phyloP scores from a whole-genome alignment of 176 grass and related monocot genomes.

The Phragmites australis region DNA sequence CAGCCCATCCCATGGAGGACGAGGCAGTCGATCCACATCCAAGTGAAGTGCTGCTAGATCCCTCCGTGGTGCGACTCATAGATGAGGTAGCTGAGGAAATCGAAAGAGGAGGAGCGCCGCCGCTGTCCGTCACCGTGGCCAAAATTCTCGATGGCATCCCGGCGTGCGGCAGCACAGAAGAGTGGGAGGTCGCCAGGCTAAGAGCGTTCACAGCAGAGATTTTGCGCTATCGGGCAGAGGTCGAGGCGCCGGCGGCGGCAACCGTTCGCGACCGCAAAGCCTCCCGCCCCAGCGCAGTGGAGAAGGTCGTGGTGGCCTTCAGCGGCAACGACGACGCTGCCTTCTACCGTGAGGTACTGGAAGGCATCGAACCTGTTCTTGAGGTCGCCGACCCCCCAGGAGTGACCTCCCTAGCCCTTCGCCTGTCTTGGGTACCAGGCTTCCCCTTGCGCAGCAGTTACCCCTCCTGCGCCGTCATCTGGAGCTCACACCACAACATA shows the following conservation, averaged over 20 bases:
- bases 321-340: background rate
- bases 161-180: too few species aligned
- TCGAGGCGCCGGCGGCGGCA: background rate
- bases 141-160: too few species aligned
- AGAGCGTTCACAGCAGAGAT: background rate
- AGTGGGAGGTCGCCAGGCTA: background rate
- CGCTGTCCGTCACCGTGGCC: too few species aligned
- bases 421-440: background rate
- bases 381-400: background rate
- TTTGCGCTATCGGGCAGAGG: background rate
- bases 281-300: background rate
- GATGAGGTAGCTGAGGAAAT: too few species aligned
- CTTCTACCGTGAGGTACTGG: background rate
- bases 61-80: too few species aligned
- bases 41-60: too few species aligned
- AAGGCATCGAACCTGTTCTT: background rate
- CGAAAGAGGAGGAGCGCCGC: too few species aligned
- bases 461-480: background rate
- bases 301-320: background rate
- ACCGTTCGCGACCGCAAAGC: background rate
- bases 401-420: background rate
- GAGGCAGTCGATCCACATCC: too few species aligned
- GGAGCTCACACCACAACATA: background rate
- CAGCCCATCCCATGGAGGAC: too few species aligned
- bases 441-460: background rate